Conservation (phyloP, 257 asterid species). For the Solanum sejunctum region DNA sequence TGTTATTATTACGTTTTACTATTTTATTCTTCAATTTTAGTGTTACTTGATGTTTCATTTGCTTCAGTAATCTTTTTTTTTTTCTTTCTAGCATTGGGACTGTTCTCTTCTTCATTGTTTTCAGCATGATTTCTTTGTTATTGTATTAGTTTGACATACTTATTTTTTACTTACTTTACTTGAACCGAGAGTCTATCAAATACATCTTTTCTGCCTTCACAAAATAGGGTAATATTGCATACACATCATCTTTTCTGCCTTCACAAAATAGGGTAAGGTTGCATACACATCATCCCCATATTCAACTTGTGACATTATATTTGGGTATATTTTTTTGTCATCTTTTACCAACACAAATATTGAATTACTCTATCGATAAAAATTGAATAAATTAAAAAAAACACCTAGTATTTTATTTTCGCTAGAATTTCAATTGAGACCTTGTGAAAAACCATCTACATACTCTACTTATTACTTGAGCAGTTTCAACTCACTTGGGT, state of each 20-base stretch:
- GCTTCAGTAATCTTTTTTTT: rapidly evolving
- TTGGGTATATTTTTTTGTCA: neutral
- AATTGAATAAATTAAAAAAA: neutral
- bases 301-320: rapidly evolving
- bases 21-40: neutral
- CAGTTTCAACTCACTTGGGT: neutral
- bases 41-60: neutral
- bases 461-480: neutral
- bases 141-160: neutral
- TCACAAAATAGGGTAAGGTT: neutral
- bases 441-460: neutral
- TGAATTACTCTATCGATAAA: neutral
- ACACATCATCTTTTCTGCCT: neutral
- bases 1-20: neutral
- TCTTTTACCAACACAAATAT: neutral
- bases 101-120: neutral
- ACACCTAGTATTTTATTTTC: neutral
- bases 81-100: neutral
- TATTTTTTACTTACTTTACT: neutral
- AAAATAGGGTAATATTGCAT: too few species aligned
- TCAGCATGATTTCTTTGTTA: rapidly evolving
- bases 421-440: neutral
- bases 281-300: rapidly evolving
- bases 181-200: rapidly evolving
- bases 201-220: neutral